Percentiles rank a stretch among this genome's conserved stretches.
These are phyloP conservation scores for Cladophialophora bantiana DNA, from an alignment of 2,329 filamentous ascomycete genomes.

Conservation along the genomic window DNA sequence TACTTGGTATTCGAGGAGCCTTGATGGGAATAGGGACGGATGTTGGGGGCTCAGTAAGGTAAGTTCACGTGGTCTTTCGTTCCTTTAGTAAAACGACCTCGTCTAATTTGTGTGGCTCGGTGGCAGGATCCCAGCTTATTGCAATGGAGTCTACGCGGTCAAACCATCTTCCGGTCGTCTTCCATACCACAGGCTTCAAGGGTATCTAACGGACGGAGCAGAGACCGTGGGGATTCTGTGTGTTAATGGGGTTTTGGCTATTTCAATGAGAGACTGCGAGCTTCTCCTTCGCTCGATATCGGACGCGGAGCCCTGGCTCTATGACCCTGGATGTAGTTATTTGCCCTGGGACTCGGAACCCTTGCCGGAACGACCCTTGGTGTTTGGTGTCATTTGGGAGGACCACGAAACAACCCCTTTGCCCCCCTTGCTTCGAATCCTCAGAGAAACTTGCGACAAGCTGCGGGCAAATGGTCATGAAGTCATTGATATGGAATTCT, in stretches of 20 bases:
- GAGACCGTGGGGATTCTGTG: background rate
- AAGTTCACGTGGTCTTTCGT: background rate
- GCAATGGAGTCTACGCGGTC: conserved; percentile 2
- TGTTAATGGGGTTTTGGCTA: background rate
- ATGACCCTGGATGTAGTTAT: conserved; percentile 36
- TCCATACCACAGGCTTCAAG: background rate
- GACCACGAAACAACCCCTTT: conserved; percentile 26
- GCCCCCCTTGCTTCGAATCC: conserved; percentile 31
- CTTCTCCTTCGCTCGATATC: background rate
- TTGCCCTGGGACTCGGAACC: conserved; percentile 51
- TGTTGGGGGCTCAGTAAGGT: conserved; percentile 46
- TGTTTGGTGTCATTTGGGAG: conserved; percentile 31
- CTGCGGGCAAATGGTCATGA: conserved; percentile 61
- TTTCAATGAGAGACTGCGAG: conserved; percentile 2
- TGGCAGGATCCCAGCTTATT: background rate
- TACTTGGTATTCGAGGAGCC: conserved; percentile 44
- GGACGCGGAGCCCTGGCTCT: background rate
- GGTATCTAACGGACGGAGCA: background rate
- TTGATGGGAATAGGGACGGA: conserved; percentile 44
- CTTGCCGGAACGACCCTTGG: conserved; percentile 4
- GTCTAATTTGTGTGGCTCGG: conserved; percentile 42
- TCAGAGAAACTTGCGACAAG: conserved; percentile 36
- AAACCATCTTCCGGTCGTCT: background rate
- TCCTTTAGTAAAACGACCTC: conserved; percentile 8
- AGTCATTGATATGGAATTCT: conserved; percentile 42